Percentiles rank a stretch among this genome's conserved stretches.
phyloP scores from a whole-genome alignment of 2,329 filamentous ascomycete species.

The Cryoendolithus antarcticus region DNA sequence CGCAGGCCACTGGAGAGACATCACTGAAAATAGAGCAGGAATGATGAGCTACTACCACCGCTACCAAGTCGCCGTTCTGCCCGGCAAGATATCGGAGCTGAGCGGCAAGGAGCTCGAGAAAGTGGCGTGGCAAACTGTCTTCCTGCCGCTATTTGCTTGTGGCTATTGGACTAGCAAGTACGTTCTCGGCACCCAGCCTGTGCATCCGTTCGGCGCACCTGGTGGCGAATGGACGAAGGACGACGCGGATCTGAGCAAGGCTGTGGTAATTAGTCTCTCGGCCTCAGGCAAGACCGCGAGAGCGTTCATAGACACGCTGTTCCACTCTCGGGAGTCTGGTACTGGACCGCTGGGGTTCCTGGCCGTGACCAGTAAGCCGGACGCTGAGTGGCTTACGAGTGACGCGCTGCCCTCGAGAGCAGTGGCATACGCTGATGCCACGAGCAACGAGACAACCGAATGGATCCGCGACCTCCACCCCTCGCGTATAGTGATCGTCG shows the following conservation, averaged over 20 bases:
- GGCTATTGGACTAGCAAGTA: conserved; percentile 8
- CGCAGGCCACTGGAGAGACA: conserved; percentile 27
- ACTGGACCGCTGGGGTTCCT: conserved; percentile 7
- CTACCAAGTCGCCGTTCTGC: conserved; percentile 15
- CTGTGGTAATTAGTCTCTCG: conserved; percentile 7
- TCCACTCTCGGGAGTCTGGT: conserved; percentile 1
- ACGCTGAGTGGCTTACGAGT: background rate
- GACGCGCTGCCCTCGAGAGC: background rate
- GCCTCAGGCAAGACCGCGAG: conserved; percentile 11
- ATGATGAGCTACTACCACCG: conserved; percentile 36
- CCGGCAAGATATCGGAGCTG: background rate
- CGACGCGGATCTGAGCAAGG: conserved; percentile 7
- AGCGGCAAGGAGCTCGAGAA: background rate
- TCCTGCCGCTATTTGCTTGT: conserved; percentile 7
- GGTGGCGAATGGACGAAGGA: conserved; percentile 1
- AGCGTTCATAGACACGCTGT: conserved; percentile 7
- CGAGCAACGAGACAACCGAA: background rate
- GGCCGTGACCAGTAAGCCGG: conserved; percentile 6
- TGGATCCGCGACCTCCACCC: conserved; percentile 4
- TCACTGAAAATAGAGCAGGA: conserved; percentile 24
- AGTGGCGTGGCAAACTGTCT: conserved; percentile 5
- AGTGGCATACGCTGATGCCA: conserved; percentile 4
- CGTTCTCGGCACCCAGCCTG: conserved; percentile 5
- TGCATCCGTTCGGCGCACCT: conserved; percentile 6
- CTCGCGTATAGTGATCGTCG: conserved; percentile 7